These are phyloP conservation scores for Microdochium nivale DNA, from an alignment of 2,329 filamentous ascomycete genomes.

Conservation along the genomic window DNA sequence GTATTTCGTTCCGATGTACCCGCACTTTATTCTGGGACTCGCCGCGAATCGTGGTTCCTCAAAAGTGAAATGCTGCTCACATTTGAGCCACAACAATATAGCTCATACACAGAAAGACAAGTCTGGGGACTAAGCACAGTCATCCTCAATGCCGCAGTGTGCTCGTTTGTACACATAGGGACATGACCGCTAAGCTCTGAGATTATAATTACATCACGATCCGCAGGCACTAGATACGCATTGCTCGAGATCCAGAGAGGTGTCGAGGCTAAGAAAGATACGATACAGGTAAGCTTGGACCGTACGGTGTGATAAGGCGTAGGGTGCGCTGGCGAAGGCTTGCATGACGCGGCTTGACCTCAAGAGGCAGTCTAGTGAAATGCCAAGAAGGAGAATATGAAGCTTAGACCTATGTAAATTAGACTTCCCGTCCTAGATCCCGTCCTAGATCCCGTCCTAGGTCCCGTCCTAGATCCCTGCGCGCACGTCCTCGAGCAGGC, in stretches of 20 bases:
- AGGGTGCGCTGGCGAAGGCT: neutral
- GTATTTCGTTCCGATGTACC: neutral
- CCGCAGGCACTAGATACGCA: neutral
- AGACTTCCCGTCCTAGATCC: no score
- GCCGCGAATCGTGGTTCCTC: neutral
- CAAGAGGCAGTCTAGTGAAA: neutral
- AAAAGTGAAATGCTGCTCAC: neutral
- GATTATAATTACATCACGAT: neutral
- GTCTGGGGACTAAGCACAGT: neutral
- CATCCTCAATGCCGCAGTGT: neutral
- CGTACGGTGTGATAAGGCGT: neutral
- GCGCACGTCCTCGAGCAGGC: no score
- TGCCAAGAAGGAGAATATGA: neutral
- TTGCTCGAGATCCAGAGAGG: neutral
- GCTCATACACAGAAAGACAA: neutral
- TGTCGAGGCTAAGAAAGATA: neutral
- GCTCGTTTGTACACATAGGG: neutral
- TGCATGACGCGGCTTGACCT: neutral
- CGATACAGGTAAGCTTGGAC: neutral
- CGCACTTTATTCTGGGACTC: neutral
- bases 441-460: no score
- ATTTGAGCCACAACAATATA: neutral
- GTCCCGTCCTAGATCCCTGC: no score
- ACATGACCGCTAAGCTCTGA: neutral
- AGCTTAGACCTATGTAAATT: no score